These are phyloP conservation scores for Pascua sp. DNA, from an alignment of 1,284 basidiomycete genomes.

Conservation along the genomic window DNA sequence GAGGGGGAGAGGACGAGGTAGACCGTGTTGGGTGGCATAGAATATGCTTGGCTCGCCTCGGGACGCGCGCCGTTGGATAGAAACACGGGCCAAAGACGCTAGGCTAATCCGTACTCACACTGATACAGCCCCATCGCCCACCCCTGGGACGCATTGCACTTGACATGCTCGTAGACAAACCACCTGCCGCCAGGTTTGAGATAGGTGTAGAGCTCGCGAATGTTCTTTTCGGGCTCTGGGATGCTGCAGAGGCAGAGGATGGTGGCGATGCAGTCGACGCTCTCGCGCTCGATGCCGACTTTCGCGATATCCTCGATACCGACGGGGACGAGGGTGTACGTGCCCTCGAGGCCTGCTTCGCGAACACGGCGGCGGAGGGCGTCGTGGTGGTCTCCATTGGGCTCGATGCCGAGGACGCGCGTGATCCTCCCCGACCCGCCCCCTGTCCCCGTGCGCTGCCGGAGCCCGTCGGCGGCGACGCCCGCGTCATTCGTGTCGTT, in stretches of 20 bases:
- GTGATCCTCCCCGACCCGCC: too few species aligned
- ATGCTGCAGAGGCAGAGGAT: constrained; percentile 19
- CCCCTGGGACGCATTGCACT: constrained; percentile 6
- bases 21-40: too few species aligned
- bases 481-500: constrained; percentile 1
- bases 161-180: constrained; percentile 21
- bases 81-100: not conserved
- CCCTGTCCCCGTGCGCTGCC: too few species aligned
- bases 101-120: constrained; percentile 2
- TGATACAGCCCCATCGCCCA: constrained; percentile 8
- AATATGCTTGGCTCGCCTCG: too few species aligned
- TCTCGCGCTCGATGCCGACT: constrained; percentile 12
- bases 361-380: constrained; percentile 1
- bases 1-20: too few species aligned
- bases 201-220: constrained; percentile 19
- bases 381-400: constrained; percentile 15
- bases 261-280: constrained; percentile 17
- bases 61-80: not conserved
- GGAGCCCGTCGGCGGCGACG: constrained; percentile 2
- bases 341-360: constrained; percentile 11
- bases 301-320: constrained; percentile 16
- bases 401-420: constrained; percentile 18
- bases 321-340: constrained; percentile 16
- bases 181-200: constrained; percentile 19
- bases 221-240: constrained; percentile 16